A percentile compares a stretch with the other conserved stretches of the same genome.
These are phyloP conservation scores for Paulownia fortunei DNA, from an alignment of 257 asterid species.

Conservation along the genomic window DNA sequence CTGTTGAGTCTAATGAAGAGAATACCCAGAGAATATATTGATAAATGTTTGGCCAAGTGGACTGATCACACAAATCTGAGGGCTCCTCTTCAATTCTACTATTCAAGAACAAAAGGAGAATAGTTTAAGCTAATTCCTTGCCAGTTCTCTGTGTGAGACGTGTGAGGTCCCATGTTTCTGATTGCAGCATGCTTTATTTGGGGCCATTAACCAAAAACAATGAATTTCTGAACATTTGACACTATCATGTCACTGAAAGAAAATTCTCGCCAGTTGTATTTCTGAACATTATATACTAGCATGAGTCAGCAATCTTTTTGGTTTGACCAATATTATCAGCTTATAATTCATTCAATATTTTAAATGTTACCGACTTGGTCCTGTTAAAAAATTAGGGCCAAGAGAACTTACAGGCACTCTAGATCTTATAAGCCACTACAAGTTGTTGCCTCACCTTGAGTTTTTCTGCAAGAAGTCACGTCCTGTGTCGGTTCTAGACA, in stretches of 20 bases:
- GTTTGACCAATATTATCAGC: background rate
- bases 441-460: slow-evolving; percentile 53
- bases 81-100: background rate
- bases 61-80: background rate
- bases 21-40: background rate
- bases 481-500: slow-evolving; percentile 48
- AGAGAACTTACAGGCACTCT: slow-evolving; percentile 58
- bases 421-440: slow-evolving; percentile 58
- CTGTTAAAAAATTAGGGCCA: slow-evolving; percentile 44
- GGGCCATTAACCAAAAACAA: background rate
- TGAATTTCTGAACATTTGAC: background rate
- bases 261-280: background rate
- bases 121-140: background rate
- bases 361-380: slow-evolving; percentile 3
- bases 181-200: slow-evolving; percentile 15
- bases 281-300: background rate
- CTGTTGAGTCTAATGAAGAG: background rate
- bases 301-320: background rate
- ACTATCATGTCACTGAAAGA: background rate
- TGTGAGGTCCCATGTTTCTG: background rate
- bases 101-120: background rate
- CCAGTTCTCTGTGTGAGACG: background rate
- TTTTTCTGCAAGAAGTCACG: slow-evolving; percentile 59
- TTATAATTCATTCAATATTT: slow-evolving; percentile 2
- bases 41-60: slow-evolving; percentile 2